phyloP scores from a whole-genome alignment of 306 rosid genomes.

The Cucurbita argyrosperma region DNA sequence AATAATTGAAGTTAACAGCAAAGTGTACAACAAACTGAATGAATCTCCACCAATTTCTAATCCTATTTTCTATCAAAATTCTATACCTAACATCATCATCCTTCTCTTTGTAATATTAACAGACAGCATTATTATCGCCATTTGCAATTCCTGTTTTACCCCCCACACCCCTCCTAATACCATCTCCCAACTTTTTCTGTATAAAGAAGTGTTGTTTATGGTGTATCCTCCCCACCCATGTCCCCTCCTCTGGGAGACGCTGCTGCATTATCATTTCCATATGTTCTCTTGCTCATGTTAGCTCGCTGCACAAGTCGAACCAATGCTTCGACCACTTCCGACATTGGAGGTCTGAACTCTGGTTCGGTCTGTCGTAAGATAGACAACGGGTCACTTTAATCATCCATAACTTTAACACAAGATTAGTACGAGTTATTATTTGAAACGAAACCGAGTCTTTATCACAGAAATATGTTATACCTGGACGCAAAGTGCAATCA shows the following conservation, averaged over 20 bases:
- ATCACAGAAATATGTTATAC: conserved; percentile 19
- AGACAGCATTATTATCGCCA: not conserved
- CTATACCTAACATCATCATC: too few species aligned
- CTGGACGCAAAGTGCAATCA: conserved; percentile 92
- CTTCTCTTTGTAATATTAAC: too few species aligned
- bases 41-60: too few species aligned
- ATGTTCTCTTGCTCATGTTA: conserved; percentile 92
- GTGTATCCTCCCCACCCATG: conserved; percentile 15
- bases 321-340: conserved; percentile 87
- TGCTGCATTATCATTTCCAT: conserved; percentile 26
- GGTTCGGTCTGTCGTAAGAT: conserved; percentile 67
- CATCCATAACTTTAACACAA: not conserved
- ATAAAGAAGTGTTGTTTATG: not conserved
- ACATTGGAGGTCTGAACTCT: conserved; percentile 98
- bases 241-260: conserved; percentile 37
- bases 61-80: too few species aligned
- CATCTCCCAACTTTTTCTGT: not conserved
- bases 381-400: not conserved
- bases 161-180: not conserved
- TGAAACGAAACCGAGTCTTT: too few species aligned
- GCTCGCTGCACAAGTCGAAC: conserved; percentile 89
- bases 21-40: too few species aligned
- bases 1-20: too few species aligned
- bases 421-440: too few species aligned
- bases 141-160: not conserved